Base-by-base conservation (phyloP, 1,284 basidiomycete genomes). In the Tilletia horrida region DNA sequence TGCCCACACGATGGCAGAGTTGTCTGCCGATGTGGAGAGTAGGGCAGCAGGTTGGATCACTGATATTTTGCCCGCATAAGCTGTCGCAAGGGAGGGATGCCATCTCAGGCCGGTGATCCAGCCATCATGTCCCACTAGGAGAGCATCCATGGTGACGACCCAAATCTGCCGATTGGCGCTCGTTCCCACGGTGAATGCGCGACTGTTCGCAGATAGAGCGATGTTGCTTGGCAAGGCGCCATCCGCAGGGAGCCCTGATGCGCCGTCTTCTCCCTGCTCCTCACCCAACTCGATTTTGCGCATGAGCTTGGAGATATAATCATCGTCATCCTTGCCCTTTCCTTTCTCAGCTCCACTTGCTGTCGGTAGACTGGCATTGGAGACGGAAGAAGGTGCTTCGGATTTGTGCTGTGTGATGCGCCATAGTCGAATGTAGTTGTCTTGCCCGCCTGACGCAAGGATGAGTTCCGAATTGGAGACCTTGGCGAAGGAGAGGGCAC, bases 1-100 rank as follows among this genome's bases (percentile, higher is more conserved):
- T 11, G 76, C 71, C 80, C 80, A 81, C 18, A 79, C 65, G 68
- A 81, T 81, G 47, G 77, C 70, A 64, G 75, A 77, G 65, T 80
- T 79, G 63, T 81, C 80, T 16, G 73, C 74, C 9, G 76, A 77
- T 2, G 77, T 73, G 1, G 77, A 73, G n/a, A 81, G 73, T 18
- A 81, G 70, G n/a, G 75, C 76, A 2, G 80, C 79, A 2, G 75
- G 73, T 55, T 77, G 76, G 8, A 48, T n/a, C n/a, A 40, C 6
- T 55, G 47, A 57, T 40, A 16, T 16, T 27, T 42, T 3, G 29
- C 45, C 3, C 23, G 21, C 50, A 8, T 25, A 11, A 13, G 50
- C 21, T 52, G 2, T 52, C 13, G 21, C 50, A 40, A 44, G 16
- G 23, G n/a, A 29, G 1, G 77, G 76, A 29, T 71, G 70, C 79